Conservation (phyloP, 768 basidiomycete species). For the Suillus tomentosus region DNA sequence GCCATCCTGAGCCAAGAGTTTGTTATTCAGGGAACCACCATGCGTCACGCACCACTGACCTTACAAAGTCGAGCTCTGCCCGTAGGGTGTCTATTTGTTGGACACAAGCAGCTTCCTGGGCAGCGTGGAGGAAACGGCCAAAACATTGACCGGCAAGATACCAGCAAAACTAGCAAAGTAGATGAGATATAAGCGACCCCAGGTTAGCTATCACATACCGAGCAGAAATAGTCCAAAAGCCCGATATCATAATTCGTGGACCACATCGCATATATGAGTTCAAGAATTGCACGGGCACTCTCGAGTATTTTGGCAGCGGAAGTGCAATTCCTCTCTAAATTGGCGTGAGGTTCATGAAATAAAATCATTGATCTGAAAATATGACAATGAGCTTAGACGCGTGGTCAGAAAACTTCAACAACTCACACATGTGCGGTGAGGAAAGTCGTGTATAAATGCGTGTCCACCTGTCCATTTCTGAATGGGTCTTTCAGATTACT, state of each 20-base stretch:
- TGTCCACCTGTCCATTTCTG: slow-evolving; percentile 52
- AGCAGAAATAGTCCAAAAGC: slow-evolving; percentile 67
- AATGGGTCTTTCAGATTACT: slow-evolving; percentile 57
- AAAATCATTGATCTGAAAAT: slow-evolving; percentile 60
- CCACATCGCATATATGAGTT: slow-evolving; percentile 64
- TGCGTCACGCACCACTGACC: slow-evolving; percentile 41
- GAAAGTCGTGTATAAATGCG: slow-evolving; percentile 50
- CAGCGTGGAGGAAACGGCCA: slow-evolving; percentile 64
- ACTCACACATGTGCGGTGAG: slow-evolving; percentile 37
- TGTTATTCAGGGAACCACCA: background rate
- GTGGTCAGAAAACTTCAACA: background rate
- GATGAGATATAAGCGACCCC: slow-evolving; percentile 6
- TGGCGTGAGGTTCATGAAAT: slow-evolving; percentile 77
- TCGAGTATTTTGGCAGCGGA: slow-evolving; percentile 70
- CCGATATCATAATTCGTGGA: slow-evolving; percentile 76
- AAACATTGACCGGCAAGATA: slow-evolving; percentile 68
- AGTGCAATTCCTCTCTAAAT: slow-evolving; percentile 58
- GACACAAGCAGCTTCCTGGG: slow-evolving; percentile 54
- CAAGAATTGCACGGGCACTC: slow-evolving; percentile 65
- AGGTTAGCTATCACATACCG: slow-evolving; percentile 42
- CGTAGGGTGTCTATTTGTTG: slow-evolving; percentile 62
- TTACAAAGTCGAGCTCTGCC: slow-evolving; percentile 68
- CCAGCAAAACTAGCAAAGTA: slow-evolving; percentile 57
- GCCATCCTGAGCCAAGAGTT: slow-evolving; percentile 44
- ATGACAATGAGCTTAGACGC: slow-evolving; percentile 30